phyloP scores from a whole-genome alignment of 169 alveolate genomes.

The Cryptosporidium parvum region DNA sequence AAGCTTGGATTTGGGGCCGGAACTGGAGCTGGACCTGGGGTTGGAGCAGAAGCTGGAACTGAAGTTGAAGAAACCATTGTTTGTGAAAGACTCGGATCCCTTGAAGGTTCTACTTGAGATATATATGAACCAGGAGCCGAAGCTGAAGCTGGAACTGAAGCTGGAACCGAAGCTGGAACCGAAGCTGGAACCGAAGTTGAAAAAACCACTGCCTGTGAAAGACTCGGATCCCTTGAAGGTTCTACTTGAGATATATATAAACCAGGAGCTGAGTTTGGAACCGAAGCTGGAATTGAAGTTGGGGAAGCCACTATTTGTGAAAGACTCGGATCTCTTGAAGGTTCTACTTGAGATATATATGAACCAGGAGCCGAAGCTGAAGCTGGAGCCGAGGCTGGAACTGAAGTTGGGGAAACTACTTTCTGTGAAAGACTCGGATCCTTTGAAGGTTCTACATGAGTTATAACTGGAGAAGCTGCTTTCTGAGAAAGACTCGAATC shows the following conservation, averaged over 20 bases:
- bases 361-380: not conserved
- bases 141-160: not conserved
- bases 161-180: not conserved
- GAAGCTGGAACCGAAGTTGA: not conserved
- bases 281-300: not conserved
- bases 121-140: no score
- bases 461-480: not conserved
- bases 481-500: not conserved
- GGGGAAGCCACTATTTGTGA: not conserved
- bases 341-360: not conserved
- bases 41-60: not conserved
- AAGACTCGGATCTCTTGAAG: not conserved
- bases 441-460: not conserved
- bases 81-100: not conserved
- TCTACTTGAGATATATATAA: not conserved
- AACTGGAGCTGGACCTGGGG: not conserved
- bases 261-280: not conserved
- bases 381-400: not conserved
- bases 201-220: not conserved
- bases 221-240: not conserved
- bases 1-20: not conserved
- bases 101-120: not conserved
- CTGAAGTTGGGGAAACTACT: not conserved
- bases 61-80: not conserved
- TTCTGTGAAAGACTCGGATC: not conserved